Evolutionary conservation across 2,329 filamentous ascomycete species (phyloP), one percentile per base, ranked within the genome.

Genomic region (Hypoxylon sp.): DNA sequence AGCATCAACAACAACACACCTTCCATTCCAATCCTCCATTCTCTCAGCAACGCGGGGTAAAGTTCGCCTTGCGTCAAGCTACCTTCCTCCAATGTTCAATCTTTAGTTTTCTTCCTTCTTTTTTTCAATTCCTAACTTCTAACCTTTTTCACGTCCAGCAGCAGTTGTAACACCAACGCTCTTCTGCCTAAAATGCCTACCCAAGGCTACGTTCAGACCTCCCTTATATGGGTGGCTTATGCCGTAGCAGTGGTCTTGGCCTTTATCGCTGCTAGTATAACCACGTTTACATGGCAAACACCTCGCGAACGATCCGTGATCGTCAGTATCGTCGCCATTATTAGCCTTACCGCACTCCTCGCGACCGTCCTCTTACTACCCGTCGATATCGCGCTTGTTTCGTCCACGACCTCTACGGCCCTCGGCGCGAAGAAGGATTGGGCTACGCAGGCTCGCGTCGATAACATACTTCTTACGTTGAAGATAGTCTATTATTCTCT

Each of bases 221-320:
- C 89, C 67, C 80, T 97, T 61, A 97, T 97, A 72, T 99, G 94
- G 94, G 86, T 94, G 56, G 84, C 92, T 44, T 99, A 97, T 71
- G 90, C 88, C 55, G 82, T 93, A 52, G 92, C 90, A 46, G 80
- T 97, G 38, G 86, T 71, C 54, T 75, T 96, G 46, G 84, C 93
- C 56, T 82, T 96, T 41, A 75, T 87, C 59, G 86, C 91, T 50
- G 88, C 92, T 44, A 83, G 87, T 57, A 83, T 95, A 65, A 97
- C 95, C 61, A 91, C 94, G 55, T 93, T 93, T 73, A 83, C 90
- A 63, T 97, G 96, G 80, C 93, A 97, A 71, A 86, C 89, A 7
- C 89, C 92, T 23, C 85, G 89, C 63, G 93, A 97, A 50, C 87
- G 94, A 56, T 94, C 91, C 15, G 82, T 84, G 27, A 79, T 88